Evolutionary conservation across 768 basidiomycete species (phyloP), one percentile per base, ranked within the genome.

Genomic region (Leccinum broughii): DNA sequence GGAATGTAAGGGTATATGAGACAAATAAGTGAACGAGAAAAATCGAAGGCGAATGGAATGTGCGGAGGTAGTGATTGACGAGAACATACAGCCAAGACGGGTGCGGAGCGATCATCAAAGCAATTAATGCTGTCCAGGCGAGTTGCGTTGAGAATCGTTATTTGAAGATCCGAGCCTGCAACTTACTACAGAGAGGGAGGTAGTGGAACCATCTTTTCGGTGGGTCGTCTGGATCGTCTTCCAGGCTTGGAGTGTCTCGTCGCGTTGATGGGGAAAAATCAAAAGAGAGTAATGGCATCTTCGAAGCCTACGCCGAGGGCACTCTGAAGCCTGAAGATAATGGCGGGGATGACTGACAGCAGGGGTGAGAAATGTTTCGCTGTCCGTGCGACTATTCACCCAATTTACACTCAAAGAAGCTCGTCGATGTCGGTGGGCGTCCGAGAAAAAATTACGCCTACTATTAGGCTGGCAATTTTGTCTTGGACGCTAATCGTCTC

Each of bases 61-160:
- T 83, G 51, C 78, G 76, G 34, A 89, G 78, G 69, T 92, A 84
- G 67, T 88, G 87, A 62, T 85, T 80, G 59, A 87, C 78, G 34
- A 92, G 82, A 51, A 92, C 76, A 59, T 83, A 80, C 14, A 92
- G 75, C 66, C 87, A 75, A 6, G 91, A 92, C 1, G 90, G 90
- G 39, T 92, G 92, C 9, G 91, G 90, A 8, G 83, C 81, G 4
- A 92, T 70, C 55, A 92, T 82, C 44, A 91, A 71, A 24, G 80
- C 55, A 28, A 92, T 66, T 15, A 83, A 72, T 15, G 73, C 85
- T 85, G 60, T 37, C 53, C 14, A 57, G 34, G 35, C 3, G 55
- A 34, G 50, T 55, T 48, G 54, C 30, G 37, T 41, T 66, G 58
- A 59, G 55, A 48, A 50, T 54, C 51, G 14, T 37, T 34, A 34